Base-by-base conservation (phyloP, 495 filamentous ascomycete genomes). In the Talaromyces nanjingensis region DNA sequence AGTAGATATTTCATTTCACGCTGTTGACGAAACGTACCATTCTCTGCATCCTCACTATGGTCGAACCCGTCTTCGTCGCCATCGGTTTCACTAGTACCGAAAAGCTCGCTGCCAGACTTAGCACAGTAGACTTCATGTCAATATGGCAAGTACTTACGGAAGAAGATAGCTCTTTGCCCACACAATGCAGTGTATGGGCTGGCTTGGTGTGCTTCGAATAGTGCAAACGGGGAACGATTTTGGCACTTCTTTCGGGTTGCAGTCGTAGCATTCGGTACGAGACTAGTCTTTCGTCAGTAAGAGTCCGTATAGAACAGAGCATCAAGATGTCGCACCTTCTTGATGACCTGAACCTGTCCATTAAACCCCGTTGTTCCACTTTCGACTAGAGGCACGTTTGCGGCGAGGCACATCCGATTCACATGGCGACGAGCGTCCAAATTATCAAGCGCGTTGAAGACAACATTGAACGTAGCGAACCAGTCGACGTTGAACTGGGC, bases 141-240 rank as follows among this genome's bases (percentile, higher is more conserved):
- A n/a, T 11, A 47, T 14, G 34, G 7, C 6, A n/a, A 11, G 2
- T 24, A 69, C 78, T 66, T 77, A 87, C 83, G 90, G 91, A 64
- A 98, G 86, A 12, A 99, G 84, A 70, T 96, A 98, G 70, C 91
- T 96, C 80, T 98, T 99, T 0, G 84, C 93, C 94, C 94, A 99
- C n/a, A 98, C 93, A 55, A 99, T 99, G 77, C 94, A 98, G 73
- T 99, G 94, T 27, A 99, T 97, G 0, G 93, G 92, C 68, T 98
- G 93, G 62, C 87, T 91, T 0, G 94, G 94, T 1, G 91, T 98
- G 69, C 91, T 96, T 70, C 94, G 86, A 66, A 99, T 97, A 1
- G 94, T 99, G 74, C 94, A 99, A 22, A 99, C 91, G 5, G 94
- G 91, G 71, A 92, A 98, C 2, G 86, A 86, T 71, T 96, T 98